Percentiles rank a stretch among this genome's conserved stretches.
phyloP scores from a whole-genome alignment of 225 moss, liverwort and hornwort species.

The Polytrichum formosum region DNA sequence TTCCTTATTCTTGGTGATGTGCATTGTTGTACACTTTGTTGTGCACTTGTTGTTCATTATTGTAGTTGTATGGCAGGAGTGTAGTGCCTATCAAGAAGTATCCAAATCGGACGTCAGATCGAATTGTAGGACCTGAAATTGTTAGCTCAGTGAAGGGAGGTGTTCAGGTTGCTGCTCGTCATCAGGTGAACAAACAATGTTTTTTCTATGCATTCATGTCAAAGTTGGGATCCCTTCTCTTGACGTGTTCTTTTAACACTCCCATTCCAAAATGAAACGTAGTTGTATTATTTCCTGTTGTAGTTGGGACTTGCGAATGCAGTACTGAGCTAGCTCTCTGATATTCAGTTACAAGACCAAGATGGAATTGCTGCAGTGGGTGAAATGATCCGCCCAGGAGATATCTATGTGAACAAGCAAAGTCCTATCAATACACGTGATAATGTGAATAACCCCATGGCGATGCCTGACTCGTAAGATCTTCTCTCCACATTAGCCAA shows the following conservation, averaged over 20 bases:
- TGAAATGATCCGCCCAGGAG: slow-evolving; percentile 96
- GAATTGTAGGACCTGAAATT: slow-evolving; percentile 86
- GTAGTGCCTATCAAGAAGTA: slow-evolving; percentile 86
- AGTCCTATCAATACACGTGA: slow-evolving; percentile 89
- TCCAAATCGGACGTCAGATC: slow-evolving; percentile 87
- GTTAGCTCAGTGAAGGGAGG: slow-evolving; percentile 70
- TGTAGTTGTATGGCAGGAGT: slow-evolving; percentile 53
- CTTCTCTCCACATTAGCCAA: background rate
- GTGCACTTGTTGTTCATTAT: no score
- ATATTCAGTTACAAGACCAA: slow-evolving; percentile 82
- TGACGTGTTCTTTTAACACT: no score
- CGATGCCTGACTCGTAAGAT: slow-evolving; percentile 87
- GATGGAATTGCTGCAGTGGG: slow-evolving; percentile 99
- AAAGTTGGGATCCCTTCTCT: no score
- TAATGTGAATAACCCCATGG: slow-evolving; percentile 81
- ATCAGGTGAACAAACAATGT: slow-evolving; percentile 18
- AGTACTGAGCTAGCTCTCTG: slow-evolving; percentile 13
- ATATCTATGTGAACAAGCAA: slow-evolving; percentile 97
- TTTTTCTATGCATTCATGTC: no score
- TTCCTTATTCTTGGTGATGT: background rate
- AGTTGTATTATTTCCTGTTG: background rate
- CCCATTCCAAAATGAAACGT: background rate
- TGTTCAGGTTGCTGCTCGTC: slow-evolving; percentile 71
- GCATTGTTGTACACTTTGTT: background rate
- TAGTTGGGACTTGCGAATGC: background rate